phyloP scores from a whole-genome alignment of 2,329 filamentous ascomycete species.

The Paecilomyces fulvus region DNA sequence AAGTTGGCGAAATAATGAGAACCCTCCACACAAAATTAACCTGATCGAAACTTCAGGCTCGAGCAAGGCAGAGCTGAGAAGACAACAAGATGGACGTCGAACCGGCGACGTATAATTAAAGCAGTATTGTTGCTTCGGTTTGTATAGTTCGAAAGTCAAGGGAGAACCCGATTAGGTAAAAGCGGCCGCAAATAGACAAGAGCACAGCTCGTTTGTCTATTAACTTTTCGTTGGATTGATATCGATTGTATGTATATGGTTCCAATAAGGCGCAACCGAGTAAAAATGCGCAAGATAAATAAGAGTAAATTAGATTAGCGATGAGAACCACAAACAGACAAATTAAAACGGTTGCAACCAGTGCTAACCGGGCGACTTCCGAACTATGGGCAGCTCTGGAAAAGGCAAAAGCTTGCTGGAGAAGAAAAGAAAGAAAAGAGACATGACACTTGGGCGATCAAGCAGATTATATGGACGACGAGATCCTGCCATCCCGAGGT shows the following conservation, averaged over 20 bases:
- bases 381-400: constrained; percentile 39
- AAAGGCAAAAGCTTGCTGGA: constrained; percentile 56
- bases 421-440: constrained; percentile 41
- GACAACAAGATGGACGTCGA: constrained; percentile 7
- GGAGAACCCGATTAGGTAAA: neutral
- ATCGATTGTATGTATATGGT: constrained; percentile 28
- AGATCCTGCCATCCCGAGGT: constrained; percentile 2
- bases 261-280: constrained; percentile 15
- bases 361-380: constrained; percentile 28
- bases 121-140: constrained; percentile 2
- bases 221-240: constrained; percentile 4
- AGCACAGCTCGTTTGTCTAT: constrained; percentile 12
- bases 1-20: neutral
- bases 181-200: constrained; percentile 3
- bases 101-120: constrained; percentile 6
- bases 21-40: neutral
- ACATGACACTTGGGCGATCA: constrained; percentile 11
- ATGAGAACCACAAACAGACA: constrained; percentile 32
- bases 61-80: constrained; percentile 7
- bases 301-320: constrained; percentile 27
- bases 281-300: constrained; percentile 1
- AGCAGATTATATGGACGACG: neutral
- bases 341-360: constrained; percentile 40
- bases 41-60: neutral
- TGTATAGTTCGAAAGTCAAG: constrained; percentile 1